phyloP scores from a whole-genome alignment of 805 yeast species.

The Myxozyma udenii region DNA sequence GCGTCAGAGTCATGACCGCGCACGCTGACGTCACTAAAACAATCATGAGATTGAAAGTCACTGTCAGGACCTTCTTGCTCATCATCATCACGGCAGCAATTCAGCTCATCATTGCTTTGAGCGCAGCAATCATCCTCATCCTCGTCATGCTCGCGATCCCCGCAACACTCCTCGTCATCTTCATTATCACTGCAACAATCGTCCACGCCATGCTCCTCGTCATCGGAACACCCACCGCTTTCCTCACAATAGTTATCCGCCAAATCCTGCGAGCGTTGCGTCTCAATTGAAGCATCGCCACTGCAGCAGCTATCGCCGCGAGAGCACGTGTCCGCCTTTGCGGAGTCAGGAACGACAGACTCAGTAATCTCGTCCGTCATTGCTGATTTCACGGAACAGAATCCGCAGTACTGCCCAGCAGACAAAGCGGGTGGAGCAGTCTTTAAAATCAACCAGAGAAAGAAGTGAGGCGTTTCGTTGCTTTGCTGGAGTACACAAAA shows the following conservation, averaged over 20 bases:
- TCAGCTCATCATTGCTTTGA: not conserved
- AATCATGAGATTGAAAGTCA: not conserved
- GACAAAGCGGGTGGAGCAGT: no score
- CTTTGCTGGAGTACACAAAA: no score
- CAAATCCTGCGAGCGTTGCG: no score
- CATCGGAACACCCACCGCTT: not conserved
- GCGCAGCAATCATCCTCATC: slow-evolving; percentile 5
- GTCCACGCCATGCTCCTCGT: not conserved
- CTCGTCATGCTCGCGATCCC: not conserved
- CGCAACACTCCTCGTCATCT: not conserved
- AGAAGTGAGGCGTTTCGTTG: no score
- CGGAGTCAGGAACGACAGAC: no score
- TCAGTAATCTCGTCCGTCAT: no score
- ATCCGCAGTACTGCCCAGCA: no score
- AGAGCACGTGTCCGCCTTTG: no score
- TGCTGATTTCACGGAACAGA: no score
- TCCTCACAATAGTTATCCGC: not conserved
- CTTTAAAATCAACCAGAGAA: no score
- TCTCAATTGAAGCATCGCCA: no score
- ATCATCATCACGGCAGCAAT: slow-evolving; percentile 2
- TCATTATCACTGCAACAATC: not conserved
- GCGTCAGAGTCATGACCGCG: not conserved
- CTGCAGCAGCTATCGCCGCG: no score
- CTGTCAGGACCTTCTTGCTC: not conserved
- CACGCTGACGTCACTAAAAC: not conserved